phyloP scores from a whole-genome alignment of 108 stramenopile genomes.

The Pseudonitzschia pungens region DNA sequence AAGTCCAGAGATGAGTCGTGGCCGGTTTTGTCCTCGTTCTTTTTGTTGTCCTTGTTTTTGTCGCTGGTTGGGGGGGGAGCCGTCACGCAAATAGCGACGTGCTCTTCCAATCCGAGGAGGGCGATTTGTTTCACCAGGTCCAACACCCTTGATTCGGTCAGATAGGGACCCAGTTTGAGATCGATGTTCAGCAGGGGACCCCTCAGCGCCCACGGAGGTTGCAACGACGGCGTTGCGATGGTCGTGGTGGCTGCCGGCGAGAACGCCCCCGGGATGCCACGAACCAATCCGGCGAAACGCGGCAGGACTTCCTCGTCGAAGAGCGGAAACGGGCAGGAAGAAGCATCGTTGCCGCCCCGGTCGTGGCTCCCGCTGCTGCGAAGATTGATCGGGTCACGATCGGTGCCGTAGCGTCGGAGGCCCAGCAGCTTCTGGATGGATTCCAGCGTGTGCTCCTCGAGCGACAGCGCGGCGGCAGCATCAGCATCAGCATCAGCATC shows the following conservation, averaged over 20 bases:
- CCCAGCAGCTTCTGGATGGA: neutral
- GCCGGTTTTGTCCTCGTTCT: no score
- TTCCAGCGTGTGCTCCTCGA: neutral
- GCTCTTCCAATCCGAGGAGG: neutral
- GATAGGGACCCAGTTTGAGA: constrained; percentile 11
- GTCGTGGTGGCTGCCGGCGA: neutral
- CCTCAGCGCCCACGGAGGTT: neutral
- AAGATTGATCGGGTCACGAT: neutral
- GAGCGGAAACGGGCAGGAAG: constrained; percentile 6
- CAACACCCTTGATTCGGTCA: constrained; percentile 6
- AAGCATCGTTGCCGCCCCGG: neutral
- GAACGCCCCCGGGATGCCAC: neutral
- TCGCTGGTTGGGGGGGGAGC: neutral
- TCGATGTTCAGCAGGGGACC: constrained; percentile 7
- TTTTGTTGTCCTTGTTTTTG: neutral
- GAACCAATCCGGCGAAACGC: neutral
- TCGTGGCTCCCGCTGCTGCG: neutral
- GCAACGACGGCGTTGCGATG: no score
- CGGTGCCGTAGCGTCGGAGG: no score
- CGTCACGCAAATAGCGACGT: constrained; percentile 13
- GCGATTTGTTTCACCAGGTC: neutral
- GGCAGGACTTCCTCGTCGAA: constrained; percentile 15
- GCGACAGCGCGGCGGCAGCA: no score
- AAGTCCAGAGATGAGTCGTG: neutral
- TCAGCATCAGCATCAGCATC: no score